Conservation (phyloP, 139 green algal genomes). For the Edaphochlamys debaryana region DNA sequence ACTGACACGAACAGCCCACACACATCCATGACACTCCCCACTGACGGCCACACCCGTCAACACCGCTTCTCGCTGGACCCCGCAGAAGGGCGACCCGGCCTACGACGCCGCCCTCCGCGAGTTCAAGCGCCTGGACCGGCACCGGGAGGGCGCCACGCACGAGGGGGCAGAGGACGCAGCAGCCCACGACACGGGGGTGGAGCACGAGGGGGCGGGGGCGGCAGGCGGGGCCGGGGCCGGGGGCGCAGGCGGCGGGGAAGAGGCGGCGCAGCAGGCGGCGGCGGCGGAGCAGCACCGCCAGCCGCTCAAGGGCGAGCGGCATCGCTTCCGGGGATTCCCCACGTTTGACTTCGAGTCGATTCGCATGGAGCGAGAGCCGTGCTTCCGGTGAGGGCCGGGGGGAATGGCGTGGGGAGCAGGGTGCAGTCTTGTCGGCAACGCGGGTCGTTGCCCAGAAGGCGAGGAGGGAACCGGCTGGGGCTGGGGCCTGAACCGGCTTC, state of each 20-base stretch:
- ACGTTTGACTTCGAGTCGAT: not conserved
- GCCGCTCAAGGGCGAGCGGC: not conserved
- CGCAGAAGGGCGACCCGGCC: not conserved
- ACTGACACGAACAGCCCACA: no score
- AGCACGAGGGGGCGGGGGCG: not conserved
- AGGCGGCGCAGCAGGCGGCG: no score
- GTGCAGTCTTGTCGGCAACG: no score
- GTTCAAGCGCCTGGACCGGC: not conserved
- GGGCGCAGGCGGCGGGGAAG: not conserved
- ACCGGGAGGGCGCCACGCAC: not conserved
- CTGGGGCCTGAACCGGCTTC: no score
- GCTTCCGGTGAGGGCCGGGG: slow-evolving; percentile 12
- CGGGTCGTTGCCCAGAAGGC: no score
- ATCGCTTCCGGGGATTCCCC: slow-evolving; percentile 15
- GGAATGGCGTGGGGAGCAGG: not conserved
- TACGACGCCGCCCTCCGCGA: not conserved
- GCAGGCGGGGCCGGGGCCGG: not conserved
- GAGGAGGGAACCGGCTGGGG: not conserved
- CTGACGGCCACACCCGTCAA: no score
- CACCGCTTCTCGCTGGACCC: no score
- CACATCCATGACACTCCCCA: no score
- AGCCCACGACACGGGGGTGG: no score
- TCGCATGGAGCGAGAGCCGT: slow-evolving; percentile 35
- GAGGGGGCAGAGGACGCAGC: no score
- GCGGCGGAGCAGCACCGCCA: not conserved